Conservation (phyloP, 352 stramenopile species). For the Thraustotheca clavata region DNA sequence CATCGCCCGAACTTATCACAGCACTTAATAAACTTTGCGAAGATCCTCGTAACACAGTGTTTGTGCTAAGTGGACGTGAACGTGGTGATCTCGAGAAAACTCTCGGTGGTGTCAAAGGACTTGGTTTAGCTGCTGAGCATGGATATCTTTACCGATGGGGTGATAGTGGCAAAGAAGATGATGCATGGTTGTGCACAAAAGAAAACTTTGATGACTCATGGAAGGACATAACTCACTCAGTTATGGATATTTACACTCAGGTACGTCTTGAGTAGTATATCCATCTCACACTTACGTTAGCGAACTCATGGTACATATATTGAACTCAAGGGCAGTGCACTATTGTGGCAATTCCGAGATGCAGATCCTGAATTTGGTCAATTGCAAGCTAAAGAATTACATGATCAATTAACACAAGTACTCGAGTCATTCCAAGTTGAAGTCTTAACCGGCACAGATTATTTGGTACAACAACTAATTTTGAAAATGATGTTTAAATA, state of each 20-base stretch:
- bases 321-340: constrained; percentile 96
- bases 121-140: constrained; percentile 97
- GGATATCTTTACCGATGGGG: constrained; percentile 98
- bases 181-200: constrained; percentile 78
- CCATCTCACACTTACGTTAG: constrained; percentile 9
- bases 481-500: neutral
- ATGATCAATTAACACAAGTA: constrained; percentile 95
- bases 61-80: constrained; percentile 97
- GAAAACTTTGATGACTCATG: constrained; percentile 93
- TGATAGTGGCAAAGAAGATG: constrained; percentile 35
- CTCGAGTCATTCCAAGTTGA: constrained; percentile 95
- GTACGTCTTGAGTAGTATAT: neutral
- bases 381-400: constrained; percentile 96
- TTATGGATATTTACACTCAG: constrained; percentile 99
- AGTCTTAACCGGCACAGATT: constrained; percentile 80
- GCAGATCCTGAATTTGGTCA: constrained; percentile 98
- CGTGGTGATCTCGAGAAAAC: constrained; percentile 90
- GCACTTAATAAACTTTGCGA: constrained; percentile 88
- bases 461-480: constrained; percentile 68
- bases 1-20: constrained; percentile 71
- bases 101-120: constrained; percentile 88
- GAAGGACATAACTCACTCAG: constrained; percentile 93
- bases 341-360: constrained; percentile 99
- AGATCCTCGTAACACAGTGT: constrained; percentile 97
- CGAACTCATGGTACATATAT: constrained; percentile 99